A percentile compares a stretch with the other conserved stretches of the same genome.
Conservation (phyloP, 2,329 filamentous ascomycete genomes). For the Botrytis cinerea region DNA sequence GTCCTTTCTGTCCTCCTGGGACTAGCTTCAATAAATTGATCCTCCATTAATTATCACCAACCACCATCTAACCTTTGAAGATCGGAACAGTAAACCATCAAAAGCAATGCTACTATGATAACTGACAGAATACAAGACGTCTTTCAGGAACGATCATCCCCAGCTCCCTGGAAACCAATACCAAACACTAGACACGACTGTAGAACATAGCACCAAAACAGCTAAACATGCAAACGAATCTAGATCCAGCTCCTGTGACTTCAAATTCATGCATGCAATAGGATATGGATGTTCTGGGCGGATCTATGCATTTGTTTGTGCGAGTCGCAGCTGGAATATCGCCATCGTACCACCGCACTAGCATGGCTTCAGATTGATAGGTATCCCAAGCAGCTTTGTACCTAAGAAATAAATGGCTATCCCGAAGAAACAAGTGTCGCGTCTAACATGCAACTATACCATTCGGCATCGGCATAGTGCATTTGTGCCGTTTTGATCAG, state of each 20-base stretch:
- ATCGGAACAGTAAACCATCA: background rate
- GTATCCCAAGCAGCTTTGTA: constrained; percentile 11
- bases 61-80: background rate
- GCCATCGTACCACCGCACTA: constrained; percentile 11
- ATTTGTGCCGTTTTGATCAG: constrained; percentile 2
- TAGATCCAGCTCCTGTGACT: constrained; percentile 20
- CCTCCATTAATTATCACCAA: background rate
- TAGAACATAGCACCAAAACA: background rate
- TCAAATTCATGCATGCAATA: constrained; percentile 21
- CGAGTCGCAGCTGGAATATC: background rate
- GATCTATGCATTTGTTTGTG: constrained; percentile 20
- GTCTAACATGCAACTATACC: background rate
- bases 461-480: constrained; percentile 8
- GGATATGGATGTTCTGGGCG: constrained; percentile 14
- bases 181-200: background rate
- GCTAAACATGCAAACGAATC: constrained; percentile 15
- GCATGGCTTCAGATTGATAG: background rate
- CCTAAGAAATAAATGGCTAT: background rate
- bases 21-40: background rate
- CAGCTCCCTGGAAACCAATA: constrained; percentile 3
- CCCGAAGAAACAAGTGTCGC: constrained; percentile 3
- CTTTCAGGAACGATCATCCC: background rate
- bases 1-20: background rate
- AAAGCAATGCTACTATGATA: background rate
- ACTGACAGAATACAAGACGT: background rate